A percentile compares a stretch with the other conserved stretches of the same genome.
Evolutionary conservation across 2,329 filamentous ascomycete genomes (phyloP).

Genomic region (Aspergillus chevalieri): DNA sequence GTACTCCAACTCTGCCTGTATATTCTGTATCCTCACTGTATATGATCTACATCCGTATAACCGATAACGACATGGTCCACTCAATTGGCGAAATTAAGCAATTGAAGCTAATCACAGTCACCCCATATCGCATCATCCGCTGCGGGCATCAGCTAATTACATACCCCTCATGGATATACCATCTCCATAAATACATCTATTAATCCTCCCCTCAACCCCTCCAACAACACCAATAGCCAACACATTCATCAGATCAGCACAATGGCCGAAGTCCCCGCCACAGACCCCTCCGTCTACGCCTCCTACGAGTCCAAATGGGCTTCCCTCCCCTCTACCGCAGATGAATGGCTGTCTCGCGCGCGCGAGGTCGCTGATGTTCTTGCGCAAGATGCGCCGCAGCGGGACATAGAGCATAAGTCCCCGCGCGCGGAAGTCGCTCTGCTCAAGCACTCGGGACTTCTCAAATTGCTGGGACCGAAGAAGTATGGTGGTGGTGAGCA

Average conservation of each 20-base stretch:
- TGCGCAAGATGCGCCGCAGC: slow-evolving; percentile 40
- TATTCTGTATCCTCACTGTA: too few relatives aligned
- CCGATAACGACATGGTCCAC: too few relatives aligned
- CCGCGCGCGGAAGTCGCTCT: slow-evolving; percentile 47
- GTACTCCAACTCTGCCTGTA: too few relatives aligned
- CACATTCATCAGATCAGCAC: background rate
- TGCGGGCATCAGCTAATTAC: background rate
- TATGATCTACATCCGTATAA: too few relatives aligned
- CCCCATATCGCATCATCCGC: background rate
- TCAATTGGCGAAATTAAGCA: too few relatives aligned
- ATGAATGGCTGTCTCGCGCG: slow-evolving; percentile 45
- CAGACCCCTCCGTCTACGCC: slow-evolving; percentile 38
- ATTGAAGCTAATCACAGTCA: too few relatives aligned
- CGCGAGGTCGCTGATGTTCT: slow-evolving; percentile 47
- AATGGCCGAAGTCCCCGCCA: background rate
- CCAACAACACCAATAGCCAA: background rate
- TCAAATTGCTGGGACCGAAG: slow-evolving; percentile 46
- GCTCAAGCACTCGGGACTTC: slow-evolving; percentile 47
- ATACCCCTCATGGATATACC: background rate
- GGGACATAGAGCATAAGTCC: slow-evolving; percentile 49
- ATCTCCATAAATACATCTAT: background rate
- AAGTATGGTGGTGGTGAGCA: slow-evolving; percentile 50
- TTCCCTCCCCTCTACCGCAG: slow-evolving; percentile 32
- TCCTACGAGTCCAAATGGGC: slow-evolving; percentile 35
- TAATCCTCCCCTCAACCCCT: background rate